A percentile compares a stretch with the other conserved stretches of the same genome.
Conservation (phyloP, 1,139 yeast species). For the Insectozyma bohioensis region DNA sequence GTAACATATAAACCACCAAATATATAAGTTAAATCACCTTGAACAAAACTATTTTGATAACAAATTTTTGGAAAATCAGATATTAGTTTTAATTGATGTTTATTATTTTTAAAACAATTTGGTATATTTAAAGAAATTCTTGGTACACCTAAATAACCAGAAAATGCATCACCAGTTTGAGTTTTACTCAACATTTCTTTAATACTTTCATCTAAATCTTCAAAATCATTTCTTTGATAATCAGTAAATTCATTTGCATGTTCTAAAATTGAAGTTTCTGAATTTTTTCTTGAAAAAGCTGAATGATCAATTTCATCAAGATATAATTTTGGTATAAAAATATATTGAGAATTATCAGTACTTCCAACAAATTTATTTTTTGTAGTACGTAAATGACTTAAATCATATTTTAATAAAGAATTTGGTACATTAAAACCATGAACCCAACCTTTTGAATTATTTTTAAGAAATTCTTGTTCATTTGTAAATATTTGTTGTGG, state of each 20-base stretch:
- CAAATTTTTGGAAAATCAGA: slow-evolving; percentile 27
- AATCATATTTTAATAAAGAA: slow-evolving; percentile 26
- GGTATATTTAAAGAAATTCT: slow-evolving; percentile 27
- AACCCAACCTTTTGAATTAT: slow-evolving; percentile 21
- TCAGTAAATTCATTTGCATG: not conserved
- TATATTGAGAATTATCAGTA: slow-evolving; percentile 19
- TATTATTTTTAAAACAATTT: slow-evolving; percentile 12
- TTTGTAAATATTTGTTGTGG: not conserved
- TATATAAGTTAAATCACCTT: slow-evolving; percentile 31
- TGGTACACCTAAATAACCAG: slow-evolving; percentile 34
- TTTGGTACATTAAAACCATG: slow-evolving; percentile 32
- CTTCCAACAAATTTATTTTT: slow-evolving; percentile 18
- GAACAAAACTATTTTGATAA: slow-evolving; percentile 36
- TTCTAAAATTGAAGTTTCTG: slow-evolving; percentile 6
- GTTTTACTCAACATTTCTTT: not conserved
- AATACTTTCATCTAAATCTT: slow-evolving; percentile 1
- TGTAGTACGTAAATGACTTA: slow-evolving; percentile 16
- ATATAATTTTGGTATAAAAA: slow-evolving; percentile 27
- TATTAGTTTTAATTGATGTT: slow-evolving; percentile 11
- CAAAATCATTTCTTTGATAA: slow-evolving; percentile 1
- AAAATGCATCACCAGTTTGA: slow-evolving; percentile 21
- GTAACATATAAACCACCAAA: slow-evolving; percentile 40
- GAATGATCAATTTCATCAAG: slow-evolving; percentile 25
- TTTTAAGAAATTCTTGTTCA: slow-evolving; percentile 5
- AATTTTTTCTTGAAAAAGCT: slow-evolving; percentile 10